phyloP scores from a whole-genome alignment of 257 asterid species.

The Salvia splendens region DNA sequence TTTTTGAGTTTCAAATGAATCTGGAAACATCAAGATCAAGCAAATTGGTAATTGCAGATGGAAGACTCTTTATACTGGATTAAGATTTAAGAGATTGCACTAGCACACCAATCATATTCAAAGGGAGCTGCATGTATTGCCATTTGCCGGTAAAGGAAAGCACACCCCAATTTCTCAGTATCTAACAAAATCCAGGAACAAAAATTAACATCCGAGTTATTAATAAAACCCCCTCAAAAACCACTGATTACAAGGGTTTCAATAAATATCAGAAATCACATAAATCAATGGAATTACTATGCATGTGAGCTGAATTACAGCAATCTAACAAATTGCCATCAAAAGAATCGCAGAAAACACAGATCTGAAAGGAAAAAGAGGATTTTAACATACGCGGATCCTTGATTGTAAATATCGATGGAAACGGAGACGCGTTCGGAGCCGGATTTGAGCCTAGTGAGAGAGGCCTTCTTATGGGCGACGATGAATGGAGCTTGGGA shows the following conservation, averaged over 20 bases:
- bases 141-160: too few relatives aligned
- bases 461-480: conserved; percentile 82
- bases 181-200: too few relatives aligned
- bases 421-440: conserved; percentile 73
- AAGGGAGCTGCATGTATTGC: background rate
- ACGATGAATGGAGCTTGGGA: conserved; percentile 78
- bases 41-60: background rate
- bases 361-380: conserved; percentile 35
- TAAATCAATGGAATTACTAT: conserved; percentile 1
- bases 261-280: background rate
- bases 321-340: background rate
- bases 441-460: conserved; percentile 73
- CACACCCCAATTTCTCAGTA: too few relatives aligned
- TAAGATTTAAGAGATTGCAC: background rate
- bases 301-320: background rate
- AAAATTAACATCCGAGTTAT: conserved; percentile 18
- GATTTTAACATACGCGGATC: conserved; percentile 63
- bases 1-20: background rate
- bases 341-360: background rate
- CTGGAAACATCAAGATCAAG: background rate
- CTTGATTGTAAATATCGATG: conserved; percentile 78
- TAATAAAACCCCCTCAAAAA: conserved; percentile 21
- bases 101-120: background rate
- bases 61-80: background rate
- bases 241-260: conserved; percentile 16